Evolutionary conservation across 495 filamentous ascomycete species (phyloP), one percentile per base, ranked within the genome.

Genomic region (Penicillium alfredii): DNA sequence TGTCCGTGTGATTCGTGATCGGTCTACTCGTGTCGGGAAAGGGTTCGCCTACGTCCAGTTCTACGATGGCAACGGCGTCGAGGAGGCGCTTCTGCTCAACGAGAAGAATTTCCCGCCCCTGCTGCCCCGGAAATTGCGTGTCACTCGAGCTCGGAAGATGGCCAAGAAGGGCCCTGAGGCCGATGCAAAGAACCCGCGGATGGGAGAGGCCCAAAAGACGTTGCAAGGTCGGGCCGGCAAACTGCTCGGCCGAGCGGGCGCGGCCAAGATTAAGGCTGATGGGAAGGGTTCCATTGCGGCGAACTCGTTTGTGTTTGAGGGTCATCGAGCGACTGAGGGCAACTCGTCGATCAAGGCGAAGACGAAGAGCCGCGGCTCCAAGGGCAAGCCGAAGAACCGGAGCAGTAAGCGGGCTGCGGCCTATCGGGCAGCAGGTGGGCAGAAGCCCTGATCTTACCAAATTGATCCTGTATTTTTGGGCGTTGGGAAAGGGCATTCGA

Each of bases 31-130:
- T 21, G 86, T 99, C 30, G 88, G 92, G 30, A 97, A 99, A 60
- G 93, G 93, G 9, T 87, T 99, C 58, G 93, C 93, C 13, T 99
- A 99, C 50, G 88, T 99, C 21, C 93, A 99, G 51, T 99, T 97
- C 60, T 60, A 90, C 74, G 85, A 96, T 47, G 72, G 68, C 16
- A 95, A 89, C 54, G 68, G 78, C 11, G 89, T 97, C 16, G 93
- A 99, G 55, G 77, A 82, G 20, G 90, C 93, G 2, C 70, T 99
- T 6, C 69, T 92, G 19, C 73, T 86, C 42, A 74, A 94, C 44
- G 89, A 78, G 20, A 93, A 96, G 72, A 90, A 85, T 42, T 96
- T 88, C 59, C 88, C 88, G 6, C 89, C 90, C 0, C 78, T 94
- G 71, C 74, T 96, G 8, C 92, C 93, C 20, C 79, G 93, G 6